Evolutionary conservation across 202 grass and related monocot genomes (phyloP).

Genomic region (Carex sylvatica): DNA sequence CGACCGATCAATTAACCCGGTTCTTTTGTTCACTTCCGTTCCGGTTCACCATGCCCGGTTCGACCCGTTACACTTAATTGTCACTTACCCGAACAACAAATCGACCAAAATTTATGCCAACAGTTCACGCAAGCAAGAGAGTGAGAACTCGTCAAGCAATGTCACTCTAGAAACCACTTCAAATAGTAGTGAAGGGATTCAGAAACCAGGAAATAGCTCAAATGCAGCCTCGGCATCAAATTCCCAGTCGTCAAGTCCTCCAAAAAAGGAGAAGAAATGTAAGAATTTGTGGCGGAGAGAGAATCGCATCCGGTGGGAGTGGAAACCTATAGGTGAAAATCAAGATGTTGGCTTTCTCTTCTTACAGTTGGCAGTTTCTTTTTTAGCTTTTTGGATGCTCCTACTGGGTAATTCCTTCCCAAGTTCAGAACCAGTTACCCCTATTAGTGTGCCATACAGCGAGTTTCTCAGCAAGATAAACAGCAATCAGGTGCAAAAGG

Average conservation of each 20-base stretch:
- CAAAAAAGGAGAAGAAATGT: constrained; percentile 71
- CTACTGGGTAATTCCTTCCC: constrained; percentile 61
- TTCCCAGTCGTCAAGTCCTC: constrained; percentile 34
- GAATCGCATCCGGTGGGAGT: constrained; percentile 59
- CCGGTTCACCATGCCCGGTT: constrained; percentile 36
- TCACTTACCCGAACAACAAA: constrained; percentile 25
- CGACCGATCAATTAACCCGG: constrained; percentile 11
- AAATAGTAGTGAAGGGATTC: constrained; percentile 26
- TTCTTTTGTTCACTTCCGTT: constrained; percentile 32
- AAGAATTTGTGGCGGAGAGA: constrained; percentile 48
- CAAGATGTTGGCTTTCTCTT: constrained; percentile 85
- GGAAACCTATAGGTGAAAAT: constrained; percentile 89
- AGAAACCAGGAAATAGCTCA: constrained; percentile 31
- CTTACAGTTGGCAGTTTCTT: constrained; percentile 77
- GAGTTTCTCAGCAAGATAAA: constrained; percentile 88
- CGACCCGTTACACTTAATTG: constrained; percentile 32
- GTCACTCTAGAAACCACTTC: constrained; percentile 36
- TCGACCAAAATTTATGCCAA: constrained; percentile 56
- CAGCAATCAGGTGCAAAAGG: constrained; percentile 87
- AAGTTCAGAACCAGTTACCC: constrained; percentile 64
- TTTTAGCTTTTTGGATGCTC: constrained; percentile 83
- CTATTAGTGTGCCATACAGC: constrained; percentile 71
- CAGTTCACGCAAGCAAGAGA: constrained; percentile 45
- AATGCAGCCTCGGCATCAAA: constrained; percentile 39
- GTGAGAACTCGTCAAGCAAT: constrained; percentile 22